Base-by-base conservation (phyloP, 2,329 filamentous ascomycete genomes). In the Chrysosphaeria jannelii region DNA sequence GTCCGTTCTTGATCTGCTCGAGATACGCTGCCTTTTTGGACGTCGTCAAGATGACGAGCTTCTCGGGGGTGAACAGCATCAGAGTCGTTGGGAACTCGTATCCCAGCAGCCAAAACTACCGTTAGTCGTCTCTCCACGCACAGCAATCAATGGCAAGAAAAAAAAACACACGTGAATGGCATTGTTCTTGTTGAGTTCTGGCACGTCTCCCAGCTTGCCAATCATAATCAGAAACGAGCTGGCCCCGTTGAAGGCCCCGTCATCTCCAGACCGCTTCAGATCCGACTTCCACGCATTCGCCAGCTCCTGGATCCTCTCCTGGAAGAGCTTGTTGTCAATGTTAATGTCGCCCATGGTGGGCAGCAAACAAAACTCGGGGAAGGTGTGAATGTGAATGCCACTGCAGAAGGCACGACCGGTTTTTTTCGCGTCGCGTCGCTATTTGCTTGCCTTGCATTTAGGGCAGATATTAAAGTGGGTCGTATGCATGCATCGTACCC, bases 21-120 rank as follows among this genome's bases (percentile, higher is more conserved):
- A 97, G 56, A 45, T 93, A 79, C 39, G 89, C 81, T 13, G 85
- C 79, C 78, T 97, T 97, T 50, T 97, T 97, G 28, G 75, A 69
- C 5, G 85, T 97, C 5, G 85, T 97, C 33, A 97, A 65, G 28
- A 93, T 69, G 47, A 85, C 88, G 35, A 93, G 55, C 22, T 65
- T 64, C 30, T 93, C 85, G 29, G 67, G 51, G 2, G 81, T 93
- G 42, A 97, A 66, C 24, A 97, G 57, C 53, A 97, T 76, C 31
- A 97, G 53, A 0, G 85, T 97, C 19, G 81, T 79, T 16, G 85
- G 85, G 39, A 97, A 97, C 44, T 97, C 85, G 53, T 97, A 97
- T 37, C 85, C 85, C 30, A 97, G 61, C 26, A 97, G 57, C 88
- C 88, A 97, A 47, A 93, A 89, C 79, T 91, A 43, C 10, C 24